A percentile compares a stretch with the other conserved stretches of the same genome.
phyloP scores from a whole-genome alignment of 2,329 filamentous ascomycete species.

The Incumbomyces lentus region DNA sequence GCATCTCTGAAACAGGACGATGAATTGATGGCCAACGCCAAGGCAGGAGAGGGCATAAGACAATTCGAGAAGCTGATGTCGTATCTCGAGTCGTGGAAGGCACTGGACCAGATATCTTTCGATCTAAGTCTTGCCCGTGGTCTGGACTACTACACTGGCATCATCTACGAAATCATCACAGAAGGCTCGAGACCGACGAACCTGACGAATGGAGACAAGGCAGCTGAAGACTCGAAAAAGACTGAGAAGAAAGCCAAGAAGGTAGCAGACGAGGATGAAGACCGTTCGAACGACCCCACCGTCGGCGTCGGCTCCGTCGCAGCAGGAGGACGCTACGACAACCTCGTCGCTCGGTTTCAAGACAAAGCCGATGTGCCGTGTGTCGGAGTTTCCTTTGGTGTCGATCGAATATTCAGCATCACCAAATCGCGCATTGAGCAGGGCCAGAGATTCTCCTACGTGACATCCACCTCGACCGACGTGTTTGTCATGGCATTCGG shows the following conservation, averaged over 20 bases:
- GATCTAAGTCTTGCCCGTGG: constrained; percentile 84
- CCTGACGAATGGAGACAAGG: constrained; percentile 23
- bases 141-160: constrained; percentile 83
- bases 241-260: constrained; percentile 37
- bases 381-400: constrained; percentile 84
- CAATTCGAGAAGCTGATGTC: constrained; percentile 73
- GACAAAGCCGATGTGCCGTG: constrained; percentile 80
- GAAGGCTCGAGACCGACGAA: constrained; percentile 52
- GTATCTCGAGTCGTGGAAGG: constrained; percentile 69
- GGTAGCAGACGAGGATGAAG: constrained; percentile 48
- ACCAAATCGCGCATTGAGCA: constrained; percentile 65
- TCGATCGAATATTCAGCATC: constrained; percentile 91
- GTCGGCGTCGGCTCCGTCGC: constrained; percentile 80
- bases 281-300: constrained; percentile 67
- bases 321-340: constrained; percentile 83
- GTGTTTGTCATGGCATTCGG: constrained; percentile 94
- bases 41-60: constrained; percentile 66
- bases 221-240: constrained; percentile 13
- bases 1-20: constrained; percentile 58
- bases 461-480: constrained; percentile 47
- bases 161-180: constrained; percentile 84
- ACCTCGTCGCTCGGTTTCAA: constrained; percentile 87
- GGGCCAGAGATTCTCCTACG: constrained; percentile 41
- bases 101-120: constrained; percentile 67
- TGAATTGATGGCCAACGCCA: constrained; percentile 57